Evolutionary conservation across 306 rosid genomes (phyloP).

Genomic region (Cyamopsis tetragonoloba): DNA sequence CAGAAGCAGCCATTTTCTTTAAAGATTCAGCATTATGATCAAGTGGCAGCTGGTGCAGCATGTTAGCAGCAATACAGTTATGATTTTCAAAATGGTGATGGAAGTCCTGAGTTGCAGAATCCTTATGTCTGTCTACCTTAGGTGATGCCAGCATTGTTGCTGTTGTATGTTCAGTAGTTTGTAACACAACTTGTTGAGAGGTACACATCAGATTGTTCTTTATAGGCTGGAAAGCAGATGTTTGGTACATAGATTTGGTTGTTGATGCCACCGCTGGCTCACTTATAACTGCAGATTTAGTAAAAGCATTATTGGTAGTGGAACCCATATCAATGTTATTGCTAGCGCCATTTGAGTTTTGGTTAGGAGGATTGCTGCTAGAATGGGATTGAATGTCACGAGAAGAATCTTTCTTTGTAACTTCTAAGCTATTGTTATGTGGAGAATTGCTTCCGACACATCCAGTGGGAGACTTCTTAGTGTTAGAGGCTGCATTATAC

Average conservation of each 20-base stretch:
- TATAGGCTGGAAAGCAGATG: constrained; percentile 54
- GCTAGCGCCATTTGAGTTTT: constrained; percentile 62
- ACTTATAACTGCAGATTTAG: constrained; percentile 44
- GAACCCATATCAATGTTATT: constrained; percentile 75
- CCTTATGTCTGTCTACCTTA: constrained; percentile 38
- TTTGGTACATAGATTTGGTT: constrained; percentile 47
- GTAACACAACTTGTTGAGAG: constrained; percentile 40
- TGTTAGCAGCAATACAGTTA: constrained; percentile 31
- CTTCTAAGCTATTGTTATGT: constrained; percentile 43
- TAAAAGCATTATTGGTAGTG: constrained; percentile 51
- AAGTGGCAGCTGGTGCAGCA: constrained; percentile 36
- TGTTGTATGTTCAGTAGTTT: constrained; percentile 32
- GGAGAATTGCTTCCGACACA: constrained; percentile 68
- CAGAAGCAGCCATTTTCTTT: constrained; percentile 54
- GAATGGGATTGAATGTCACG: constrained; percentile 56
- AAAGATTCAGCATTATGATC: constrained; percentile 46
- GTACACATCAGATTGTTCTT: constrained; percentile 39
- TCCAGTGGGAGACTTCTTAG: constrained; percentile 56
- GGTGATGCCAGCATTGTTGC: constrained; percentile 41
- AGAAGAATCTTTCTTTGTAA: constrained; percentile 46
- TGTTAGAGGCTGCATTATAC: constrained; percentile 59
- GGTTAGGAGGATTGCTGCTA: constrained; percentile 63
- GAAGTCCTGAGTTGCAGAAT: constrained; percentile 42
- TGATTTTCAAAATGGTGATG: constrained; percentile 35
- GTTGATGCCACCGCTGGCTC: constrained; percentile 49